Evolutionary conservation across 2,329 filamentous ascomycete genomes (phyloP).

Genomic region (Hypoxylon sp.): DNA sequence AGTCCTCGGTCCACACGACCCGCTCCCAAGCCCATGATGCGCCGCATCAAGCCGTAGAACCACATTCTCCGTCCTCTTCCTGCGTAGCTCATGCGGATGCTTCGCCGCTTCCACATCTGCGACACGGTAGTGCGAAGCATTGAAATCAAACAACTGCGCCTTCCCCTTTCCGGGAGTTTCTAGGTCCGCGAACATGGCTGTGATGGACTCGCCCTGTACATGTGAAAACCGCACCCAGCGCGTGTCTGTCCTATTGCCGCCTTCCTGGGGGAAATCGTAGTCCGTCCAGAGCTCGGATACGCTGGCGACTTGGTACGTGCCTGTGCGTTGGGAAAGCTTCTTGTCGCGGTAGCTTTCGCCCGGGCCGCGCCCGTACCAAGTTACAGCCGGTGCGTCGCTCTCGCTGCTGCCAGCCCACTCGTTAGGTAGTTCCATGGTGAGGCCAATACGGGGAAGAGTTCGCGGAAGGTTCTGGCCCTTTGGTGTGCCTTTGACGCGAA

Average conservation of each 20-base stretch:
- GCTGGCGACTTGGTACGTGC: conserved; percentile 53
- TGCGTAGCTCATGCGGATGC: conserved; percentile 70
- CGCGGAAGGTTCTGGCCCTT: conserved; percentile 60
- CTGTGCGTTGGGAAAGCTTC: conserved; percentile 67
- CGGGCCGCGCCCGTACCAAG: conserved; percentile 73
- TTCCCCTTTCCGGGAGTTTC: conserved; percentile 45
- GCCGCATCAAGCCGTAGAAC: conserved; percentile 66
- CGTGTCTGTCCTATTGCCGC: conserved; percentile 70
- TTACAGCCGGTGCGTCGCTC: conserved; percentile 47
- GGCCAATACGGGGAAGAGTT: conserved; percentile 69
- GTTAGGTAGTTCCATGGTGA: conserved; percentile 55
- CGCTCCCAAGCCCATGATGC: conserved; percentile 71
- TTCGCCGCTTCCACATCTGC: conserved; percentile 63
- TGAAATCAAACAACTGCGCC: conserved; percentile 61
- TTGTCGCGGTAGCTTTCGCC: conserved; percentile 74
- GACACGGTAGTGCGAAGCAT: conserved; percentile 62
- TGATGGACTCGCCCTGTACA: conserved; percentile 38
- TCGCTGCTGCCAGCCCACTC: conserved; percentile 31
- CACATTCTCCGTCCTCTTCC: conserved; percentile 61
- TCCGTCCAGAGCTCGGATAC: conserved; percentile 65
- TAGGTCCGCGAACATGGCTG: conserved; percentile 42
- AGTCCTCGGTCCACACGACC: conserved; percentile 67
- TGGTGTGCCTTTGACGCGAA: conserved; percentile 59
- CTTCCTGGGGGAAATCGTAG: conserved; percentile 75
- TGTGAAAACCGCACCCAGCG: conserved; percentile 61